A percentile compares a stretch with the other conserved stretches of the same genome.
phyloP scores from a whole-genome alignment of 352 stramenopile species.

The Globisporangium uncinulatum region DNA sequence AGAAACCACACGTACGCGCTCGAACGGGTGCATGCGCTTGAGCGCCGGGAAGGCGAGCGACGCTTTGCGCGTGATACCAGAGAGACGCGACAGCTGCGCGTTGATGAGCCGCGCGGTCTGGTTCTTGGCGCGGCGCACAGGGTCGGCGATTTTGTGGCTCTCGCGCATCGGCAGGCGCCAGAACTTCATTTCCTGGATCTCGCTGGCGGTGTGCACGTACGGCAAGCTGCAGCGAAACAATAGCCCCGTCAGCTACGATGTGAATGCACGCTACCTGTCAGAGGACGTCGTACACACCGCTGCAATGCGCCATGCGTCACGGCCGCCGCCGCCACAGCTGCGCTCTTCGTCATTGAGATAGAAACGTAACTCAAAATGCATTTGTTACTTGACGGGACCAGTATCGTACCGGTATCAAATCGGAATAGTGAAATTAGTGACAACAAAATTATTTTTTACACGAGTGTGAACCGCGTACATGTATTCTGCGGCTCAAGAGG shows the following conservation, averaged over 20 bases:
- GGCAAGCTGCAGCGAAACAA: constrained; percentile 36
- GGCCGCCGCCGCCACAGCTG: not conserved
- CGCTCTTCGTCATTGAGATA: constrained; percentile 17
- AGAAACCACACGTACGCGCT: constrained; percentile 37
- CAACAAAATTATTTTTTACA: too few species aligned
- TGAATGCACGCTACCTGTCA: not conserved
- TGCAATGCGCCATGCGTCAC: constrained; percentile 66
- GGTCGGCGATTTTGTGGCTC: constrained; percentile 74
- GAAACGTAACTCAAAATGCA: too few species aligned
- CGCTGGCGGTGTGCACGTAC: constrained; percentile 71
- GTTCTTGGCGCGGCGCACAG: constrained; percentile 79
- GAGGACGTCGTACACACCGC: constrained; percentile 24
- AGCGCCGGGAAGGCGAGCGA: constrained; percentile 77
- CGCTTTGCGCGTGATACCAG: constrained; percentile 56
- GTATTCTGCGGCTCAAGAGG: not conserved
- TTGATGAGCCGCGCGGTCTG: constrained; percentile 80
- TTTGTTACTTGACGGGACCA: too few species aligned
- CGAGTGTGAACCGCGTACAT: too few species aligned
- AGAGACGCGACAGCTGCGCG: constrained; percentile 68
- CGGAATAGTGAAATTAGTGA: too few species aligned
- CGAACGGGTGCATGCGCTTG: constrained; percentile 74
- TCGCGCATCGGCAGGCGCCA: constrained; percentile 66
- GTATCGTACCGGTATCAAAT: too few species aligned
- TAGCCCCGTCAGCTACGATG: not conserved
- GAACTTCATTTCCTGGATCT: constrained; percentile 88